Base-by-base conservation (phyloP, 768 basidiomycete species). In the Tulasnella sp. region DNA sequence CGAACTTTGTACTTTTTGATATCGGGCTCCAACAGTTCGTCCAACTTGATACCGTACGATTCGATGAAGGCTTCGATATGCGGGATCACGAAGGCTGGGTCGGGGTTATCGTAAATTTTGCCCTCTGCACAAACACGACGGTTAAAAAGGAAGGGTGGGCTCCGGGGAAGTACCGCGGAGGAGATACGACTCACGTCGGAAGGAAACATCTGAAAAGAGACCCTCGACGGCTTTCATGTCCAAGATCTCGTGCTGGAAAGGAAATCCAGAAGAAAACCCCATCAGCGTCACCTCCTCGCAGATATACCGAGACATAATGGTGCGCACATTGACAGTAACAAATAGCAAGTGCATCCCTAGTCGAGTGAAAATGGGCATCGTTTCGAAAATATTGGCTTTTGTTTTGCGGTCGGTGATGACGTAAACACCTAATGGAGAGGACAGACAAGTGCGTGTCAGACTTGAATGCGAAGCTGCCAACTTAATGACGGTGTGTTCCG, bases 291-390 rank as follows among this genome's bases (percentile, higher is more conserved):
- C 36, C 21, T 21, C 18, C 36, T 4, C 18, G 6, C 24, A 52
- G 1, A 8, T 24, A 24, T 18, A 5, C 24, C 7, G n/a, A n/a
- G 24, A 52, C 21, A 6, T 52, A 21, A 39, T 27, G 38, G 14
- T 6, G 31, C 76, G 4, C 58, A 68, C 76, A 18, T 80, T 90
- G 88, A 68, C 87, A 86, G 46, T 85, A 87, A 2, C 91, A 82
- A 93, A 94, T 38, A 94, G 84, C 7, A 94, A 87, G 82, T 94
- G 93, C 93, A 94, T 94, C 9, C 91, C 92, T 71, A 92, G 86
- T 56, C 91, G 87, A 2, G 89, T 88, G 82, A 91, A 93, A 68
- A 93, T 86, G 0, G 93, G 93, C 93, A 94, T 94, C 42, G 87
- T 87, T 85, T 94, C 93, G 79, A 93, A 93, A 80, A 91, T 87